A percentile compares a stretch with the other conserved stretches of the same genome.
phyloP scores from a whole-genome alignment of 441 rosid species.

The Erodium moschatum region DNA sequence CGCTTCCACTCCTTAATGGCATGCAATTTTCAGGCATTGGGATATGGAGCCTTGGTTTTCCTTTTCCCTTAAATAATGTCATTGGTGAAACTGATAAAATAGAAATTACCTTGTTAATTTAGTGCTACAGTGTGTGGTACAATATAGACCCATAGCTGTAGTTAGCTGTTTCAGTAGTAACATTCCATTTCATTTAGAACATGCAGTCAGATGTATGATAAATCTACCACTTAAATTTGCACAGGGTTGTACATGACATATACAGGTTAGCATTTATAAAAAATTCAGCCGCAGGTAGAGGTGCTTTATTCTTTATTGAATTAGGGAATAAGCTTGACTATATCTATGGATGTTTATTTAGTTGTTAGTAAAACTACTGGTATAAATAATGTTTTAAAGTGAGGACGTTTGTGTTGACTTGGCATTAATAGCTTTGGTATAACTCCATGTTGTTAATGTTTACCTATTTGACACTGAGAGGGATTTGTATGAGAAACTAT shows the following conservation, averaged over 20 bases:
- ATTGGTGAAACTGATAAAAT: neutral
- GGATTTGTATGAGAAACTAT: neutral
- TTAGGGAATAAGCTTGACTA: neutral
- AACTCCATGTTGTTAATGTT: neutral
- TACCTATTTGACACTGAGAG: neutral
- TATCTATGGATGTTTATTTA: neutral
- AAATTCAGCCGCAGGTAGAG: neutral
- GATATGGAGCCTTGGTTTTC: neutral
- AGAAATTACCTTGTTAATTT: neutral
- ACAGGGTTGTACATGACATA: neutral
- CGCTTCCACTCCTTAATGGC: neutral
- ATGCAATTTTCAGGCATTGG: slow-evolving; percentile 1
- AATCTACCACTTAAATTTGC: neutral
- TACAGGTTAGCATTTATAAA: neutral
- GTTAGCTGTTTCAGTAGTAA: too few species aligned
- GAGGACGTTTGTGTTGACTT: neutral
- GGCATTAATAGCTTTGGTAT: neutral
- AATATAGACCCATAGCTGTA: neutral
- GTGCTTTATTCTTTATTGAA: neutral
- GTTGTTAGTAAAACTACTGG: neutral
- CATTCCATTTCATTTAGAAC: too few species aligned
- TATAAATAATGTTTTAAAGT: neutral
- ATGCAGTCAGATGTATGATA: neutral
- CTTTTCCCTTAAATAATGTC: neutral
- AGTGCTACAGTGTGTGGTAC: neutral